A percentile compares a stretch with the other conserved stretches of the same genome.
Evolutionary conservation across 257 asterid species (phyloP).

Genomic region (Mentha longifolia): DNA sequence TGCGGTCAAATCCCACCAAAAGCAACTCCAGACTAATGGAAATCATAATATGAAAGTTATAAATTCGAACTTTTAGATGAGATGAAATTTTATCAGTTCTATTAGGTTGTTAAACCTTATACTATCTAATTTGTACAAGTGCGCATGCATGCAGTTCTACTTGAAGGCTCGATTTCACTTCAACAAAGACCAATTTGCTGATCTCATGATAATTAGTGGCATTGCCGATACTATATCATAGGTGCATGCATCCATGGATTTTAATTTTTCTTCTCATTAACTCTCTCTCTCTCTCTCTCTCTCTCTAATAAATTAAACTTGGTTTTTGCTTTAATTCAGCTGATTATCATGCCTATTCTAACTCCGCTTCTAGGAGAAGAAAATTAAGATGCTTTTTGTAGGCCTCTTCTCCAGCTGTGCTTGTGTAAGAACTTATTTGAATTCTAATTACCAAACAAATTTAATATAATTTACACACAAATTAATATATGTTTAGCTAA

Average conservation of each 20-base stretch:
- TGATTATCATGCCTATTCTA: constrained; percentile 70
- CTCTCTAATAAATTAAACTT: background rate
- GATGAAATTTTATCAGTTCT: no score
- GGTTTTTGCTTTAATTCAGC: constrained; percentile 40
- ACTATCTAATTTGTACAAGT: no score
- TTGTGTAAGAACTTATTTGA: constrained; percentile 44
- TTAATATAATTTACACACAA: background rate
- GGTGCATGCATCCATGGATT: constrained; percentile 38
- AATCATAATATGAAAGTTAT: no score
- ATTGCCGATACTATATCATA: constrained; percentile 74
- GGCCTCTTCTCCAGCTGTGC: constrained; percentile 67
- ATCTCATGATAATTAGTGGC: constrained; percentile 75
- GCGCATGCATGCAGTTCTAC: constrained; percentile 53
- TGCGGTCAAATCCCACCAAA: no score
- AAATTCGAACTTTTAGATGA: no score
- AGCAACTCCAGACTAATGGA: no score
- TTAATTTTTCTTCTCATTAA: background rate
- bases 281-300: background rate
- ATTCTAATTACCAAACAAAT: background rate
- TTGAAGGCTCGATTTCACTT: constrained; percentile 86
- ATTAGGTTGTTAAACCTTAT: no score
- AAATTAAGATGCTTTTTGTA: constrained; percentile 63
- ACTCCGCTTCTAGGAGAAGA: constrained; percentile 74
- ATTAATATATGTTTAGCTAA: no score
- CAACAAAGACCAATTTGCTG: constrained; percentile 83